A percentile compares a stretch with the other conserved stretches of the same genome.
These are phyloP conservation scores for Zea mays DNA, from an alignment of 176 grass and related monocot species.

Conservation along the genomic window DNA sequence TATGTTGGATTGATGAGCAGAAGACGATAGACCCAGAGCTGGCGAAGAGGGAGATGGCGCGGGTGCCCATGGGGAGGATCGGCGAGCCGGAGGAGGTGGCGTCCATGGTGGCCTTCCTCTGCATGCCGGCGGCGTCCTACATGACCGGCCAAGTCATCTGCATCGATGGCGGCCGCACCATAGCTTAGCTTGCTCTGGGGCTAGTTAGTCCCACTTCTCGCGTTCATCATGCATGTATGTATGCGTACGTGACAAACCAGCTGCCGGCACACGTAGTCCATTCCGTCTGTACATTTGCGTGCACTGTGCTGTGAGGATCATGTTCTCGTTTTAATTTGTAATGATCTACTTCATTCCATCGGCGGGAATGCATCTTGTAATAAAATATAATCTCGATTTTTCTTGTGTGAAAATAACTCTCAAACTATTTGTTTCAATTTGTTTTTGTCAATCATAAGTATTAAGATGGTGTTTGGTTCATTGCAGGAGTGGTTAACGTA, in stretches of 20 bases:
- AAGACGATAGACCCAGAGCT: constrained; percentile 29
- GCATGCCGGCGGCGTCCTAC: constrained; percentile 47
- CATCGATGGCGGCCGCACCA: constrained; percentile 40
- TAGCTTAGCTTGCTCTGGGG: neutral
- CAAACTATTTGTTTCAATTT: too few species aligned
- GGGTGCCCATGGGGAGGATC: constrained; percentile 22
- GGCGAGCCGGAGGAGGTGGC: constrained; percentile 44
- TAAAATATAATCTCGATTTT: neutral
- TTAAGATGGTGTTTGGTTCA: too few species aligned
- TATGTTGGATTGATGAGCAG: neutral
- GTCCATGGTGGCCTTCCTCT: constrained; percentile 38
- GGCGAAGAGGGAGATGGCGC: neutral
- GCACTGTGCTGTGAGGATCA: neutral
- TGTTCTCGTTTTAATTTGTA: neutral
- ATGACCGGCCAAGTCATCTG: constrained; percentile 47
- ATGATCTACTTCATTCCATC: neutral
- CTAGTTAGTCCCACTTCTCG: neutral
- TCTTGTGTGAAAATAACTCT: too few species aligned
- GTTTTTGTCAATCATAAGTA: too few species aligned
- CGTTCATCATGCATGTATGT: neutral
- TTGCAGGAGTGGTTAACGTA: too few species aligned
- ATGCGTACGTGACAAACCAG: neutral
- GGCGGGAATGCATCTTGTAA: neutral
- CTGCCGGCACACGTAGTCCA: neutral
- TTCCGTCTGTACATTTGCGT: neutral